Evolutionary conservation across 192 early-diverging fungal species (phyloP).

Genomic region (Coemansia sp.): DNA sequence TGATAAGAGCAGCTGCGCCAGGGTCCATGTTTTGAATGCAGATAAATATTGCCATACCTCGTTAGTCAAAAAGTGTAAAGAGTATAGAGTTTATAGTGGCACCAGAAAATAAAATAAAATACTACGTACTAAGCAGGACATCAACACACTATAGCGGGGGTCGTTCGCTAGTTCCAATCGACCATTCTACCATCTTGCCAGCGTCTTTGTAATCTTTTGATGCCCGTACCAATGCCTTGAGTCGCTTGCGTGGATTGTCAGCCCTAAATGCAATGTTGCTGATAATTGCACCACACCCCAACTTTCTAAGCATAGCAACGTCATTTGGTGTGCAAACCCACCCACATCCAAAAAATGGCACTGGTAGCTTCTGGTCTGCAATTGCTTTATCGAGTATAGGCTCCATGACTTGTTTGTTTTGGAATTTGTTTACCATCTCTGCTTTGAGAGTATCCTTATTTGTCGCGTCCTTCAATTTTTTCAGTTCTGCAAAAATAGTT

Average conservation of each 20-base stretch:
- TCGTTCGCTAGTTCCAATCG: neutral
- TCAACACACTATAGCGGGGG: neutral
- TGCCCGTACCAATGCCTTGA: neutral
- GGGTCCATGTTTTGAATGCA: no score
- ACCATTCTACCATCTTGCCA: neutral
- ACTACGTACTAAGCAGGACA: no score
- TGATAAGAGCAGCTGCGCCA: neutral
- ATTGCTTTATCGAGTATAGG: neutral
- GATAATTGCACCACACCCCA: neutral
- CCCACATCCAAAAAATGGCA: constrained; percentile 1
- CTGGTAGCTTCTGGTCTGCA: neutral
- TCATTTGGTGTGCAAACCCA: neutral
- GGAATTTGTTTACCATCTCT: neutral
- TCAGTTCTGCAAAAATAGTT: neutral
- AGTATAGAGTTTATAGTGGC: no score
- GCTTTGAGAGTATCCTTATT: neutral
- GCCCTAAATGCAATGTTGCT: neutral
- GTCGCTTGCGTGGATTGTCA: neutral
- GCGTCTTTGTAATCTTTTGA: neutral
- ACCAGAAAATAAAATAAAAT: no score
- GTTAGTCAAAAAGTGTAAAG: no score
- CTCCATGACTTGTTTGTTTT: neutral
- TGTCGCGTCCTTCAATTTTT: neutral
- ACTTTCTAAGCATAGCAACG: neutral
- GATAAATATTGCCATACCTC: no score